phyloP scores from a whole-genome alignment of 305 asterid genomes.

The Rubia balearica region DNA sequence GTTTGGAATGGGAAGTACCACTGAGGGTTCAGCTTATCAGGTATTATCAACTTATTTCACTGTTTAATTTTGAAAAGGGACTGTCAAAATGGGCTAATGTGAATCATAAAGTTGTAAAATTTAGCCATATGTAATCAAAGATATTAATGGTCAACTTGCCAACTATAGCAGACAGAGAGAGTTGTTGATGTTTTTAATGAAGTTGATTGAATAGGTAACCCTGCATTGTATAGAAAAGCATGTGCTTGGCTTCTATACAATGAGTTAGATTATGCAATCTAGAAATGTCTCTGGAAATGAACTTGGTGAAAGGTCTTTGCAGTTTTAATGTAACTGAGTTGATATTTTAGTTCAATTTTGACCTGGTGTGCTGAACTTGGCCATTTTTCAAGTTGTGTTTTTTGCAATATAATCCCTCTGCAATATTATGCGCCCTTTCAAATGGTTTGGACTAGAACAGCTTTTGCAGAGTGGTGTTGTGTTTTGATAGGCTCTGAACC shows the following conservation, averaged over 20 bases:
- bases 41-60: constrained; percentile 21
- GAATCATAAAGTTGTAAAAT: background rate
- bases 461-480: background rate
- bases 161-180: no score
- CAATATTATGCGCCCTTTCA: background rate
- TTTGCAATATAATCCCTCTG: background rate
- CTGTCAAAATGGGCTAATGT: background rate
- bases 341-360: background rate
- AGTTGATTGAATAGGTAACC: background rate
- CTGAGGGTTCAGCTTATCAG: constrained; percentile 86
- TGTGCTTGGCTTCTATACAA: background rate
- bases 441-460: background rate
- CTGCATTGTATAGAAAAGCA: background rate
- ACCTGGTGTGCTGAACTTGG: background rate
- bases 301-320: background rate
- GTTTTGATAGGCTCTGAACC: background rate
- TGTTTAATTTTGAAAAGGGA: background rate
- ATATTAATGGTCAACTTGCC: background rate
- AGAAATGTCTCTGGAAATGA: background rate
- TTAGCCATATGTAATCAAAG: background rate
- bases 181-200: background rate
- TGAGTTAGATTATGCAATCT: background rate
- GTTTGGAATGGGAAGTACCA: constrained; percentile 98
- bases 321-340: background rate
- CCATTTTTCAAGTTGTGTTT: background rate